Evolutionary conservation across 345 rosid genomes (phyloP), one percentile per base, ranked within the genome.

Genomic region (Eucalyptus tenuipes): DNA sequence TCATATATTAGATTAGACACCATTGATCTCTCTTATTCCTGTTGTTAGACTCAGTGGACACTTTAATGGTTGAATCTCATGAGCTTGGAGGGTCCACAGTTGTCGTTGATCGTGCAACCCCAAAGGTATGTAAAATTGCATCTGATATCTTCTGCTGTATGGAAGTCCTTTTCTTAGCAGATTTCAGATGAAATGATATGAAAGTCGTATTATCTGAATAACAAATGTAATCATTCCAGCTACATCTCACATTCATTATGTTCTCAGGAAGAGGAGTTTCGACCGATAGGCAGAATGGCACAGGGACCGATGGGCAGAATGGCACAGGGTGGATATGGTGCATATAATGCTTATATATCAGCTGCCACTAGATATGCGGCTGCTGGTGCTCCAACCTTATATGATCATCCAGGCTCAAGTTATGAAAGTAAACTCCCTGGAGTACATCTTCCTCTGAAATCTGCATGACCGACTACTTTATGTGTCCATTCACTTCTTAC

Each of bases 291-390:
- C 87, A 95, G 98, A 94, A 90, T 92, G 95, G 81, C 95, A 10
- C 94, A 89, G 71, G 93, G 96, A 92, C 96, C 98, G 27, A 86
- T 90, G 8, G 94, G 94, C 87, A 95, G 98, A 94, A 88, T 92
- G 95, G 75, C 95, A 16, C 94, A 89, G 71, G 93, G 96, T 90
- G 99, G 99, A 88, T 98, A 98, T 91, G 99, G 99, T 93, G 99
- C 99, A 85, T 98, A 97, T 88, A 95, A 96, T 94, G 99, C 99
- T n/a, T 98, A 98, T 89, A 97, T 98, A 89, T 95, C 98, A 89
- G 98, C 99, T 37, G 98, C 99, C 33, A 97, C 98, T 89, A 95
- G 99, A 94, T 98, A 98, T 88, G 99, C 99, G 55, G 96, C 98
- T 16, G 93, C 94, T 66, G 99, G 99, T 91, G 95, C 98, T 92